Evolutionary conservation across 495 filamentous ascomycete species (phyloP), one percentile per base, ranked within the genome.

Genomic region (Annulohypoxylon nitens): DNA sequence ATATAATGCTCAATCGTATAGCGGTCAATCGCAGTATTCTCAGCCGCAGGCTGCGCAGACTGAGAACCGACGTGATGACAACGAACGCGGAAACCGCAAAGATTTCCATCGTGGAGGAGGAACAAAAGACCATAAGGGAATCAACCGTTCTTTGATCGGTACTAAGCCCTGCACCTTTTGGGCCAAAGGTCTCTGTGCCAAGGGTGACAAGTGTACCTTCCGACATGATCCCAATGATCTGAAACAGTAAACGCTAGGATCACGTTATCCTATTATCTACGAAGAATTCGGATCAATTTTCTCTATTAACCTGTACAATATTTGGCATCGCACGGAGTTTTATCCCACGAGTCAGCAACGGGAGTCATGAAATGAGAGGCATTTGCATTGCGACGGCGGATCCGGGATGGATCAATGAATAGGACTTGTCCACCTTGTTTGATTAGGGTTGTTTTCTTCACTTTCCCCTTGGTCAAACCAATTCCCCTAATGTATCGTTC

Each of bases 151-250:
- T 36, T 73, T 84, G 7, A 84, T 85, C 34, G 83, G 83, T 12
- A 88, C 87, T 10, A 86, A 87, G 75, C 86, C 92, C 14, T 97
- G 94, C 81, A 88, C 86, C 55, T 97, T 93, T 80, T 97, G 86
- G 85, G 83, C 86, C 5, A 87, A 92, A 64, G 93, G 93, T 14
- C 90, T 90, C 78, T 97, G 94, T 81, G 84, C 86, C 16, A 96
- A 97, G 80, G 94, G 94, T 3, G 91, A 92, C 16, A 90, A 91
- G 37, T 97, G 94, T 79, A 96, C 93, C 0, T 97, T 89, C 81
- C 85, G 92, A 50, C 94, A 97, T 70, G 87, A 90, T 18, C 75
- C 69, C 0, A 79, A 74, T 11, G 77, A 79, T 53, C 67, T 79
- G 1, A 67, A 74, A 34, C 68, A 18, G 60, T 68, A 26, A 37